phyloP scores from a whole-genome alignment of 441 rosid species.

The Heliophila coronopifolia region DNA sequence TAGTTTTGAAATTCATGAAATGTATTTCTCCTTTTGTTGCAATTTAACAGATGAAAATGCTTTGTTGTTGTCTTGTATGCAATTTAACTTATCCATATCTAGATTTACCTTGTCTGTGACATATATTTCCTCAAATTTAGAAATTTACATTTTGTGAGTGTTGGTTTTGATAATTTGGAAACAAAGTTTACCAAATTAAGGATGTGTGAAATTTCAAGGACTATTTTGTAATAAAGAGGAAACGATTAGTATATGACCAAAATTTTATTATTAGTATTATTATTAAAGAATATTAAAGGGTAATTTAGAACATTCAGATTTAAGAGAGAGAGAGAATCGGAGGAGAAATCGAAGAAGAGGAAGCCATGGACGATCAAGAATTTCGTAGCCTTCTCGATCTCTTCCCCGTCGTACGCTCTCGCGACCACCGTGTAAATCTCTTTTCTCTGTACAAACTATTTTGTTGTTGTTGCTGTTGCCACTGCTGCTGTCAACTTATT shows the following conservation, averaged over 20 bases:
- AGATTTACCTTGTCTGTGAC: too few relatives aligned
- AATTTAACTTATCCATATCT: too few relatives aligned
- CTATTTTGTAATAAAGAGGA: background rate
- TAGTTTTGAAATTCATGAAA: background rate
- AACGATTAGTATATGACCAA: too few relatives aligned
- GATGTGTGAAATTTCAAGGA: background rate
- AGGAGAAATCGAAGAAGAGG: too few relatives aligned
- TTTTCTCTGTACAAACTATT: background rate
- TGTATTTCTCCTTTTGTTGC: background rate
- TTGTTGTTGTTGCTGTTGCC: slow-evolving; percentile 1
- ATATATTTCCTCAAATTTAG: too few relatives aligned
- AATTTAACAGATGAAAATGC: background rate
- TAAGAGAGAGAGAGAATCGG: too few relatives aligned
- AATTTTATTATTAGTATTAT: too few relatives aligned
- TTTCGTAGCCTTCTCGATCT: slow-evolving; percentile 65
- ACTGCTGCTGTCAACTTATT: background rate
- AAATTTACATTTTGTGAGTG: too few relatives aligned
- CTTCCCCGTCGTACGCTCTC: slow-evolving; percentile 79
- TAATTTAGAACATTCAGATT: too few relatives aligned
- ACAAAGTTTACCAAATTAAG: background rate
- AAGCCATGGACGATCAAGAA: slow-evolving; percentile 69
- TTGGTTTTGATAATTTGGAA: background rate
- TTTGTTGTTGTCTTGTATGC: background rate
- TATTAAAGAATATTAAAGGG: too few relatives aligned
- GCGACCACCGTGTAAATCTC: slow-evolving; percentile 50